These are phyloP conservation scores for Sphagnum fallax DNA, from an alignment of 228 moss, liverwort and hornwort genomes.

Conservation along the genomic window DNA sequence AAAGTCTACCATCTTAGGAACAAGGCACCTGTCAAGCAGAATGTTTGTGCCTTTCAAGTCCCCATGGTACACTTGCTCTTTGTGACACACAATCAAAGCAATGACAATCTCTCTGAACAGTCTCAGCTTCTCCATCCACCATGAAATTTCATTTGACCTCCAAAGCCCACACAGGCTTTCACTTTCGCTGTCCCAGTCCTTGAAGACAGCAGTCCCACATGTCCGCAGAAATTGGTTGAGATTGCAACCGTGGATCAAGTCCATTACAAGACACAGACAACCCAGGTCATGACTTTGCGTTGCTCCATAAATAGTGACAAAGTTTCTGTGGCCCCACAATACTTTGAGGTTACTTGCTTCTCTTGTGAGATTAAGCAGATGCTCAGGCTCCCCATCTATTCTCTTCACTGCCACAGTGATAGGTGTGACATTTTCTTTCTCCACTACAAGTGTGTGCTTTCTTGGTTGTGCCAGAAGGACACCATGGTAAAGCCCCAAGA, in stretches of 20 bases:
- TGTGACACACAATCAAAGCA: constrained; percentile 18
- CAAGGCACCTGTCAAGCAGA: neutral
- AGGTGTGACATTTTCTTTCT: too few relatives aligned
- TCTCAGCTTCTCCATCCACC: constrained; percentile 18
- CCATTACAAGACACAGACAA: constrained; percentile 16
- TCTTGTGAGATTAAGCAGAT: too few relatives aligned
- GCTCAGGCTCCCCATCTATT: too few relatives aligned
- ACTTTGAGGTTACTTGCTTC: constrained; percentile 2
- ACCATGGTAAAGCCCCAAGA: too few relatives aligned
- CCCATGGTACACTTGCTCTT: constrained; percentile 2
- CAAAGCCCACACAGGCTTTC: neutral
- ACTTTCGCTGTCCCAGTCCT: neutral
- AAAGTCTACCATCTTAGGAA: constrained; percentile 14
- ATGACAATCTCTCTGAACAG: constrained; percentile 17
- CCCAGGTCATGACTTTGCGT: constrained; percentile 4
- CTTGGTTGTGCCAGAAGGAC: too few relatives aligned
- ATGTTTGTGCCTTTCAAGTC: too few relatives aligned
- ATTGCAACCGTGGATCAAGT: constrained; percentile 9
- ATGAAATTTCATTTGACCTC: constrained; percentile 8
- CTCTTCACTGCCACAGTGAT: too few relatives aligned
- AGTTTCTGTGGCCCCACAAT: constrained; percentile 14
- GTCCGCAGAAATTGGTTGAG: constrained; percentile 10
- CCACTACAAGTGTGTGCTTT: too few relatives aligned
- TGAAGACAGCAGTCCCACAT: neutral
- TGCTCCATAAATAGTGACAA: constrained; percentile 8